Evolutionary conservation across 2,329 filamentous ascomycete species (phyloP).

Genomic region (Blumeriella jaapii): DNA sequence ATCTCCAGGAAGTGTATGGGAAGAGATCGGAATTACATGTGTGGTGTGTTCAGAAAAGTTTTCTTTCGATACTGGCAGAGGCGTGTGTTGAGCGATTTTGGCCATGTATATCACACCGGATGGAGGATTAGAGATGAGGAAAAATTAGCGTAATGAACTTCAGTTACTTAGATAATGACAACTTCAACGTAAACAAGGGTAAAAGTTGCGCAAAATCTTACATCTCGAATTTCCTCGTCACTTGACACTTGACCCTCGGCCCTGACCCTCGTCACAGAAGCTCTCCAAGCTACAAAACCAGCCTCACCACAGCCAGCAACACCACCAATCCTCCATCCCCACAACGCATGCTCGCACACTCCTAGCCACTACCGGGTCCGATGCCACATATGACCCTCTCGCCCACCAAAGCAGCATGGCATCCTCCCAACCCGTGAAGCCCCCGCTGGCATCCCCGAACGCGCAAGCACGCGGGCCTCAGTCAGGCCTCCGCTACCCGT

Average conservation of each 20-base stretch:
- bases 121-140: no score
- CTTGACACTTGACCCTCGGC: conserved; percentile 1
- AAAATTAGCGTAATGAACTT: no score
- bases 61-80: no score
- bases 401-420: conserved; percentile 20
- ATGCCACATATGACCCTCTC: conserved; percentile 8
- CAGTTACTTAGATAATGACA: no score
- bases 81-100: not conserved
- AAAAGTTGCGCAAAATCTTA: no score
- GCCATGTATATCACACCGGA: no score
- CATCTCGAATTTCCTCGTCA: not conserved
- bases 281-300: not conserved
- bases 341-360: conserved; percentile 6
- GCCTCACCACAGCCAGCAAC: not conserved
- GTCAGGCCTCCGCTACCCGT: conserved; percentile 71
- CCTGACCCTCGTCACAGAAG: conserved; percentile 6
- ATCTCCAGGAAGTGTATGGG: no score
- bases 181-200: no score
- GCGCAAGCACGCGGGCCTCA: conserved; percentile 24
- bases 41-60: no score
- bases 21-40: not conserved
- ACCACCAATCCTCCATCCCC: conserved; percentile 4
- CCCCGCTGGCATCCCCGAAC: conserved; percentile 16
- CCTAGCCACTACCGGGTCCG: not conserved
- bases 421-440: conserved; percentile 25